Evolutionary conservation across 495 filamentous ascomycete species (phyloP), one percentile per base, ranked within the genome.

Genomic region (Trichoderma virens): DNA sequence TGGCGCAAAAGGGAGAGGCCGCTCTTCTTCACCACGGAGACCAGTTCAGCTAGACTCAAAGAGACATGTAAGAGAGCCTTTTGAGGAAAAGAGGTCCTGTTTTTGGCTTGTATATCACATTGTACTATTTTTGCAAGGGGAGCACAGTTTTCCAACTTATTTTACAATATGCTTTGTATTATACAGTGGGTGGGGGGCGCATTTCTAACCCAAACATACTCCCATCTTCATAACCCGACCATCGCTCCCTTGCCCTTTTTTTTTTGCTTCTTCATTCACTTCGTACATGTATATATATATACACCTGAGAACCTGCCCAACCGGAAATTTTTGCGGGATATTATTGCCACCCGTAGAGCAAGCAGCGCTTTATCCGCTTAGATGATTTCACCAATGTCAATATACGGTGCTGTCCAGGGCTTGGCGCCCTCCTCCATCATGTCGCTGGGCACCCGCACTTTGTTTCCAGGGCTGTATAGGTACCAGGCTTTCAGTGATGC

Each of bases 401-500:
- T 84, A 72, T 93, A 80, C 27, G 85, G 85, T n/a, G 92, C 89
- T 74, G 86, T 88, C 88, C 92, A 98, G 14, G 80, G 78, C 62
- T 74, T 76, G 64, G 81, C 82, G n/a, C 77, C 79, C 65, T 83
- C 74, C 20, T 65, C 67, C 68, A 95, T 88, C 75, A 87, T 90
- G 56, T 92, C 87, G 74, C 90, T 95, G 30, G 94, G 94, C 59
- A 97, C 80, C 43, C 83, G 80, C 16, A 86, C 84, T 61, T 85
- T 61, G 25, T 78, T 74, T 59, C 78, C 78, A 13, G 94, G 94
- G 73, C 85, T 90, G 76, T 98, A 98, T 64, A 98, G 79, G 76
- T 98, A 98, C 95, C 95, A 98, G 20, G 84, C 81, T 80, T 96
- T 96, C 68, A 98, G 78, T 20, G 93, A 86, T 61, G 88, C 85